Evolutionary conservation across 1,284 basidiomycete genomes (phyloP).

Genomic region (Albatrellus sp.): DNA sequence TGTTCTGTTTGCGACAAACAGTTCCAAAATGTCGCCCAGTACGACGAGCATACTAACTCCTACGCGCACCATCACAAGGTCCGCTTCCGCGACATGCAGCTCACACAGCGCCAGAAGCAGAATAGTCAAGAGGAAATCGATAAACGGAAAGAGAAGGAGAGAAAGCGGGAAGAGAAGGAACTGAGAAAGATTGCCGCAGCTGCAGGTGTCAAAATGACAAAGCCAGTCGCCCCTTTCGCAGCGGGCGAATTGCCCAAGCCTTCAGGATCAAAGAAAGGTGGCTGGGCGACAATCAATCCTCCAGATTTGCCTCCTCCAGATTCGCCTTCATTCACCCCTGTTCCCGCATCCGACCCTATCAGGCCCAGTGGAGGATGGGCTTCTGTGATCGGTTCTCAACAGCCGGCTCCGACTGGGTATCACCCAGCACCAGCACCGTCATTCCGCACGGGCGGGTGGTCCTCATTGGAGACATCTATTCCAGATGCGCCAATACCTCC

Average conservation of each 20-base stretch:
- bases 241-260: conserved; percentile 1
- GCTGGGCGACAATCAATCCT: conserved; percentile 36
- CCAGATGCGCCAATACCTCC: conserved; percentile 1
- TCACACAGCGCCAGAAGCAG: conserved; percentile 37
- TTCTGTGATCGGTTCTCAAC: not conserved
- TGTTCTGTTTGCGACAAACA: conserved; percentile 75
- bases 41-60: conserved; percentile 76
- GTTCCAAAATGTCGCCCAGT: conserved; percentile 70
- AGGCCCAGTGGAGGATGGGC: not conserved
- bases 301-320: not conserved
- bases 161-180: conserved; percentile 71
- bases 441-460: conserved; percentile 37
- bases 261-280: conserved; percentile 38
- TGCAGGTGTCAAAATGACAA: conserved; percentile 59
- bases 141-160: conserved; percentile 69
- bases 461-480: conserved; percentile 6
- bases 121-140: conserved; percentile 47
- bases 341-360: not conserved
- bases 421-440: conserved; percentile 21
- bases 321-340: not conserved
- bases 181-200: conserved; percentile 69
- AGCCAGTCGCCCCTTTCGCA: conserved; percentile 21
- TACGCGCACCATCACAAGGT: conserved; percentile 77
- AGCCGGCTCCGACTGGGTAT: not conserved
- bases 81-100: conserved; percentile 66